Evolutionary conservation across 2,329 filamentous ascomycete genomes (phyloP), one percentile per base, ranked within the genome.

Genomic region (Aspergillus jensenii): DNA sequence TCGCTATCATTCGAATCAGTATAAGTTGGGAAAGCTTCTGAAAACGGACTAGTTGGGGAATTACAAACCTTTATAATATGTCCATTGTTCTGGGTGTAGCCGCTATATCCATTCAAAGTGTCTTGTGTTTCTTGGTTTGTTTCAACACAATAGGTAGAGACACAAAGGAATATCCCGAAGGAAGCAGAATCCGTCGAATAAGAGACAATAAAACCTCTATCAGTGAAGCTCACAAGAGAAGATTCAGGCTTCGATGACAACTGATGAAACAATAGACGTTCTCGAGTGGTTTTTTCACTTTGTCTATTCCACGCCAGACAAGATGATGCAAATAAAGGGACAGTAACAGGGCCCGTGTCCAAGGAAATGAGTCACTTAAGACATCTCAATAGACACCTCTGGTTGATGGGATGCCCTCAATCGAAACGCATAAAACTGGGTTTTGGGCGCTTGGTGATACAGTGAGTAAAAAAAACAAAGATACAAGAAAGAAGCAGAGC

Each of bases 391-490:
- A 52, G 47, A 37, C 25, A 6, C 41, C 51, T 53, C 43, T 46
- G 44, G 35, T 45, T 51, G 27, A 58, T 45, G 33, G 46, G 56
- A 54, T 5, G 5, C n/a, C 37, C 37, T 59, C 40, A 59, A 45
- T 54, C 49, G 55, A 49, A 59, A 52, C 50, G 49, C n/a, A 35
- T 52, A n/a, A 47, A 40, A 46, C 55, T 48, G 33, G 37, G 25
- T 50, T 49, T 4, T 40, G 44, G 47, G 62, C 63, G 63, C 62
- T 52, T 61, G 57, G 40, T 27, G 50, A 48, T 25, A 60, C 48
- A 52, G 12, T 15, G 21, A 21, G 46, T 40, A 39, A 53, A 48
- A 43, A 35, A 49, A 15, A 46, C 23, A 48, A 40, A 44, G 47
- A 41, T 37, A 21, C 31, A 39, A 53, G 61, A 46, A 43, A 53